Percentiles rank a stretch among this genome's conserved stretches.
These are phyloP conservation scores for Gossypium trilobum DNA, from an alignment of 441 rosid species.

Conservation along the genomic window DNA sequence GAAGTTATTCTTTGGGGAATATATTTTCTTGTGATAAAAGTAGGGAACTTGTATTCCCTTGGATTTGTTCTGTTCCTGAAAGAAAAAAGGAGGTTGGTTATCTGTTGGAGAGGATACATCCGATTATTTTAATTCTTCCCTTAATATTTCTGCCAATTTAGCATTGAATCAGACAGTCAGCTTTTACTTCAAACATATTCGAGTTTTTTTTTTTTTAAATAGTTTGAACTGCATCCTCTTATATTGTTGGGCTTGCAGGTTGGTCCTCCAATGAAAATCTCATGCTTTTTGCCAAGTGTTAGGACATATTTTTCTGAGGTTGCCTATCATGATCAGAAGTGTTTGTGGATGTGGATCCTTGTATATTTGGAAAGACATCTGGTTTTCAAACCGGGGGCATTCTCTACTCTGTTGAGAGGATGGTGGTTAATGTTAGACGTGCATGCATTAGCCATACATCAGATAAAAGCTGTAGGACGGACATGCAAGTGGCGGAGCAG, in stretches of 20 bases:
- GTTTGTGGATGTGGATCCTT: constrained; percentile 23
- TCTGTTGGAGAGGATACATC: neutral
- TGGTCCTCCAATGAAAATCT: constrained; percentile 21
- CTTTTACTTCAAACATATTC: neutral
- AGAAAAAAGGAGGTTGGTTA: neutral
- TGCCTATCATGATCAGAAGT: constrained; percentile 14
- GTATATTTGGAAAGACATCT: constrained; percentile 25
- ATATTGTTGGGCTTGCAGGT: constrained; percentile 24
- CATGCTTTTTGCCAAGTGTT: constrained; percentile 19
- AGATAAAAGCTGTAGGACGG: constrained; percentile 13
- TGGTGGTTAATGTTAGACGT: constrained; percentile 19
- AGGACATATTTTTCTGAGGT: constrained; percentile 15
- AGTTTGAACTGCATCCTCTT: constrained; percentile 6
- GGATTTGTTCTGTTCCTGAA: neutral
- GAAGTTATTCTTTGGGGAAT: neutral
- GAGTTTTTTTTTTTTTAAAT: neutral
- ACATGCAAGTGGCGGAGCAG: constrained; percentile 20
- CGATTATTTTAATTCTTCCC: neutral
- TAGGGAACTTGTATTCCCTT: neutral
- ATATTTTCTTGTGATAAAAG: neutral
- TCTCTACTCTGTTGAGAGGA: constrained; percentile 15
- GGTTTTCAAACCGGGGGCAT: constrained; percentile 22
- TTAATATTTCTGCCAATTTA: neutral
- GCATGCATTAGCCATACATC: constrained; percentile 19
- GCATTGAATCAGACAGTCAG: neutral